Conservation (phyloP, 2,329 filamentous ascomycete genomes). For the Apiospora kogelbergensis region DNA sequence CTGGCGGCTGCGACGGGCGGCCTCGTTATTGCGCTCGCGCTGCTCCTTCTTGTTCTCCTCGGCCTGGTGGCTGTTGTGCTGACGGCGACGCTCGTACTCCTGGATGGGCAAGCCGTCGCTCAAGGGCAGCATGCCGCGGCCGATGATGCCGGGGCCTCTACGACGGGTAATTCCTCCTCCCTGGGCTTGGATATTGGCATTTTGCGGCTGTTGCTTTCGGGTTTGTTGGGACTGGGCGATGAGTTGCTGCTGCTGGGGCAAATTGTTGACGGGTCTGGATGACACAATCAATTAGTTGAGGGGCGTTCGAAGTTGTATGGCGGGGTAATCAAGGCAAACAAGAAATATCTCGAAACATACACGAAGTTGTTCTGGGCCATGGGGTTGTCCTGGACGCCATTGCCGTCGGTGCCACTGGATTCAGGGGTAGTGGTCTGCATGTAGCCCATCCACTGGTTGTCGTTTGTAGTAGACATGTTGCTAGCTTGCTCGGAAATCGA, state of each 20-base stretch:
- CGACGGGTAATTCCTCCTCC: background rate
- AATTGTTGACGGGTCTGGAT: background rate
- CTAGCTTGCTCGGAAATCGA: background rate
- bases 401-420: background rate
- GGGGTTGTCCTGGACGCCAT: background rate
- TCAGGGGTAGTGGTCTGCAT: background rate
- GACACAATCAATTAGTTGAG: background rate
- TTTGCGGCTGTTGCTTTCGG: background rate
- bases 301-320: background rate
- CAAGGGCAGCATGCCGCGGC: background rate
- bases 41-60: background rate
- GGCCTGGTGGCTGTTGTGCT: background rate
- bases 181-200: background rate
- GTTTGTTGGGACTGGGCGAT: background rate
- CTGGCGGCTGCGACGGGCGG: background rate
- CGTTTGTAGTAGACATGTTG: background rate
- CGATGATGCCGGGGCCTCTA: background rate
- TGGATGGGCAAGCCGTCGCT: background rate
- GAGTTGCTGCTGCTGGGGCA: background rate
- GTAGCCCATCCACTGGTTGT: background rate
- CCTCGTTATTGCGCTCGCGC: conserved; percentile 8
- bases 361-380: background rate
- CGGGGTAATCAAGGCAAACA: background rate
- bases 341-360: background rate
- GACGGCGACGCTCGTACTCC: background rate